Conservation (phyloP, 192 early-diverging fungal species). For the Linnemannia elongata region DNA sequence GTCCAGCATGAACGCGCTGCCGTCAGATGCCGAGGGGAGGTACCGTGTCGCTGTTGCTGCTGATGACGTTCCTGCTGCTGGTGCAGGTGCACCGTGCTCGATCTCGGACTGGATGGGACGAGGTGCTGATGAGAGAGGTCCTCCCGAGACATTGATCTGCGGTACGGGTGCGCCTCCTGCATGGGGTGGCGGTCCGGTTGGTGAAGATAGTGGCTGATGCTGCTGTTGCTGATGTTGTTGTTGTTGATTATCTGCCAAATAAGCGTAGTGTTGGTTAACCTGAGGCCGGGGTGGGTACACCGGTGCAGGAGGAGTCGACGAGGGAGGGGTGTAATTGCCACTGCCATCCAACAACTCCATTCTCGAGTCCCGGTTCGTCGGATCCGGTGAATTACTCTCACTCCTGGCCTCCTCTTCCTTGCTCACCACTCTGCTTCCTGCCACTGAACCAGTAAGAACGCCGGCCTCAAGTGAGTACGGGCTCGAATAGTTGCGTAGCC, state of each 20-base stretch:
- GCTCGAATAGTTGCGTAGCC: slow-evolving; percentile 44
- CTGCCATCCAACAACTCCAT: slow-evolving; percentile 8
- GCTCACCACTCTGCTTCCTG: neutral
- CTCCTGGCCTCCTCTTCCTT: neutral
- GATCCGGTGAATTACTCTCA: neutral
- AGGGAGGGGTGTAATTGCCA: neutral
- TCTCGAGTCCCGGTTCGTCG: neutral
- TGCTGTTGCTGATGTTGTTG: neutral
- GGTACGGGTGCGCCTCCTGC: no score
- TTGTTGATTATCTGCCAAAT: neutral
- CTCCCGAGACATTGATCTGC: no score
- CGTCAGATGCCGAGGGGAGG: slow-evolving; percentile 8
- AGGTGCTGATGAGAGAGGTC: neutral
- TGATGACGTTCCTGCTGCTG: neutral
- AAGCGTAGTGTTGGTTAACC: slow-evolving; percentile 9
- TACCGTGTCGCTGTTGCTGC: neutral
- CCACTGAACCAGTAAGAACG: neutral
- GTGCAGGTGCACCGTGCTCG: neutral
- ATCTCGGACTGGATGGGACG: neutral
- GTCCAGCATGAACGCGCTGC: neutral
- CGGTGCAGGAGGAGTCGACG: neutral
- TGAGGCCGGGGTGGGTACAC: slow-evolving; percentile 28
- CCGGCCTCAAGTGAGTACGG: neutral
- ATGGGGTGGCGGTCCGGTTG: neutral
- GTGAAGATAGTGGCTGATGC: neutral